These are phyloP conservation scores for Rutstroemia sp. DNA, from an alignment of 2,329 filamentous ascomycete species.

Conservation along the genomic window DNA sequence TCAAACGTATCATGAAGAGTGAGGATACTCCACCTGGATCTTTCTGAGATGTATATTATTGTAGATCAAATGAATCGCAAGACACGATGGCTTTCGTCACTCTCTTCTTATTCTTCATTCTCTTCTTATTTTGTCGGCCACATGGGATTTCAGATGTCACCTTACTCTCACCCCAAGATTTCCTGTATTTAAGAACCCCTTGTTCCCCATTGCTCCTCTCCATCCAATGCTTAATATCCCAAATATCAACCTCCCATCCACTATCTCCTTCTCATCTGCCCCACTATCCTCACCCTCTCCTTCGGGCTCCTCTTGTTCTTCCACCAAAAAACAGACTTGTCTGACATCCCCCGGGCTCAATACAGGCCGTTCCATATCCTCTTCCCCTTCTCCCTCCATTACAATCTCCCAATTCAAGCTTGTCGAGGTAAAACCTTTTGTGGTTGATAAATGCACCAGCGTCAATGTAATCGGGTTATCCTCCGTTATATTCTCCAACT, in stretches of 20 bases:
- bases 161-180: conserved; percentile 53
- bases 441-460: conserved; percentile 48
- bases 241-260: conserved; percentile 59
- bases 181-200: conserved; percentile 80
- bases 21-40: background rate
- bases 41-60: background rate
- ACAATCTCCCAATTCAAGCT: conserved; percentile 50
- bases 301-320: conserved; percentile 29
- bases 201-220: conserved; percentile 84
- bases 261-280: conserved; percentile 29
- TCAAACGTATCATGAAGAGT: conserved; percentile 9
- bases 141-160: background rate
- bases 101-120: background rate
- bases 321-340: conserved; percentile 57
- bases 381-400: conserved; percentile 15
- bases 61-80: background rate
- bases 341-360: conserved; percentile 56
- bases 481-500: conserved; percentile 81
- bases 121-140: too few relatives aligned
- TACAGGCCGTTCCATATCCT: conserved; percentile 46
- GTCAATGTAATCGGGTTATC: conserved; percentile 78
- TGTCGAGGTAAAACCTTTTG: conserved; percentile 41
- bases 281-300: conserved; percentile 17
- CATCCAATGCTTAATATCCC: conserved; percentile 82
- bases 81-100: background rate